Evolutionary conservation across 2,329 filamentous ascomycete genomes (phyloP), one percentile per base, ranked within the genome.

Genomic region (Chalaropsis thielavioides): DNA sequence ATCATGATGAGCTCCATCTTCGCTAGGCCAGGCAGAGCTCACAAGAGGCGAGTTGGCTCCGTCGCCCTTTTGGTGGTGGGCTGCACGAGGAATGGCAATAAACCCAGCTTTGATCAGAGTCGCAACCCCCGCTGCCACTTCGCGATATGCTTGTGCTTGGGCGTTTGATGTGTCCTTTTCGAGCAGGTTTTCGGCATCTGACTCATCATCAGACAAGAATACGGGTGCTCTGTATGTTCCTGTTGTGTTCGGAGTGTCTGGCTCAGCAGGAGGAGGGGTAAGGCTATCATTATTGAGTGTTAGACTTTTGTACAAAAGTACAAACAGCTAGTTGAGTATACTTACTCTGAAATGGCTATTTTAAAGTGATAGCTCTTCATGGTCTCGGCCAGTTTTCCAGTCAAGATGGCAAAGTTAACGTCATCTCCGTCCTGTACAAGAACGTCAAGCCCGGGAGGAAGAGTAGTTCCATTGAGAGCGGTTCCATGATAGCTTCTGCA

Each of bases 401-500:
- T 67, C 1, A 63, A 46, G 44, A 64, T 63, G n/a, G 61, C 63
- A 46, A 66, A 63, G 3, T 62, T 62, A 24, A 67, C 51, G 3
- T 56, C 24, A 51, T 67, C 66, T 17, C 44, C 62, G 13, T 58
- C 49, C 10, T 64, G 44, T 6, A 66, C 41, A 5, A 58, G 56
- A 49, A 66, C 51, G 8, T 59, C 60, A 24, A 66, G 38, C 3
- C 49, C 51, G 2, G 63, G 44, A 5, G 56, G 43, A 0, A 66
- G 41, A 11, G 61, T 41, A 27, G 24, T 63, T 10, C 61, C 62
- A 19, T 68, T 66, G 10, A 68, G 56, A 24, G 63, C 41, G 7
- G 67, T 68, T 35, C 67, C 67, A n/a, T 68, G 67, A 27, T 61
- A 66, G 17, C 64, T 66, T 24, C 46, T 49, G 64, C 56, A 43